Conservation (phyloP, 257 asterid genomes). For the Nicotiana sylvestris region DNA sequence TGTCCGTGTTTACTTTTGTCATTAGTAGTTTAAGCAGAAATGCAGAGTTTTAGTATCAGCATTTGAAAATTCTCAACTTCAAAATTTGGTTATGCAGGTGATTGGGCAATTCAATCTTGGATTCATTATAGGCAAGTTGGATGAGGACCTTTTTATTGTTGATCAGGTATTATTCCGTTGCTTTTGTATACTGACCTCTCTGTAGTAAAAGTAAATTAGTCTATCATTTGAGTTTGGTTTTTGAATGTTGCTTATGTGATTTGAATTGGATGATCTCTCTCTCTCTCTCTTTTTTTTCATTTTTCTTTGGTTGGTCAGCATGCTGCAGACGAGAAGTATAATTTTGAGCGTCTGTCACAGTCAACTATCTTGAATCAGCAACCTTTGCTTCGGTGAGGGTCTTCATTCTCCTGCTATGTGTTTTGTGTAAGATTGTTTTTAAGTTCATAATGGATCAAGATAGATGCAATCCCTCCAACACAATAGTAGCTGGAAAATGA, state of each 20-base stretch:
- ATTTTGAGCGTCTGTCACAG: constrained; percentile 73
- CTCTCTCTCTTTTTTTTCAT: neutral
- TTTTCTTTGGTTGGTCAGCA: constrained; percentile 47
- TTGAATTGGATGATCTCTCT: neutral
- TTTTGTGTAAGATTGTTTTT: neutral
- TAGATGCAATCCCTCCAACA: neutral
- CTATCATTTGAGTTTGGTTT: neutral
- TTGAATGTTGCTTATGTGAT: constrained; percentile 3
- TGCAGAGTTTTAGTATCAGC: neutral
- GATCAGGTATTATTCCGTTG: constrained; percentile 67
- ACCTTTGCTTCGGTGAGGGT: constrained; percentile 78
- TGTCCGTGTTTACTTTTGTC: neutral
- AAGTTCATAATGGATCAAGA: neutral
- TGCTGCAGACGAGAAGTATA: constrained; percentile 98
- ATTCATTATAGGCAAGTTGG: constrained; percentile 81
- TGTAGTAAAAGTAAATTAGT: neutral
- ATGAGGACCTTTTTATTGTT: constrained; percentile 85
- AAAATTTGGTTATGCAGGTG: constrained; percentile 47
- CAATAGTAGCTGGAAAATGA: neutral
- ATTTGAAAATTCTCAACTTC: neutral
- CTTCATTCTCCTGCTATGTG: constrained; percentile 6
- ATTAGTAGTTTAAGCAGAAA: neutral
- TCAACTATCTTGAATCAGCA: constrained; percentile 91
- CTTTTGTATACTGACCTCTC: constrained; percentile 15
- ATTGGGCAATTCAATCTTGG: constrained; percentile 98